These are phyloP conservation scores for Gossypium trilobum DNA, from an alignment of 441 rosid species.

Conservation along the genomic window DNA sequence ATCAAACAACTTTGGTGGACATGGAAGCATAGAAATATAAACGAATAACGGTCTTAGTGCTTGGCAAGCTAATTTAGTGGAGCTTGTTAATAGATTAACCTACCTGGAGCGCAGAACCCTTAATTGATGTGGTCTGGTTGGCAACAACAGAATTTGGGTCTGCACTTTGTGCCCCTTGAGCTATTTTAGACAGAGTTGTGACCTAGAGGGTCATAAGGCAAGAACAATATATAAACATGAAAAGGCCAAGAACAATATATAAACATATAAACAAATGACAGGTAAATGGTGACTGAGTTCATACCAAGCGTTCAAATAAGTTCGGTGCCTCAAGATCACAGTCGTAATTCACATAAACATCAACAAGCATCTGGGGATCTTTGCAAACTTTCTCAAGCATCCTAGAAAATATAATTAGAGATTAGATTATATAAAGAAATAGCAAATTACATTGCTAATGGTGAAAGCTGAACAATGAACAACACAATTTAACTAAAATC, in stretches of 20 bases:
- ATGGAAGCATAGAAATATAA: background rate
- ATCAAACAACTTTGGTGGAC: slow-evolving; percentile 16
- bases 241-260: slow-evolving; percentile 7
- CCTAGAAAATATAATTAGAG: slow-evolving; percentile 32
- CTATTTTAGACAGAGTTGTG: slow-evolving; percentile 74
- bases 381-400: slow-evolving; percentile 93
- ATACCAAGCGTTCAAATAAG: slow-evolving; percentile 97
- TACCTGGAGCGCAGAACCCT: slow-evolving; percentile 95
- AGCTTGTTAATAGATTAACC: slow-evolving; percentile 16
- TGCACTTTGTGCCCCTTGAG: slow-evolving; percentile 84
- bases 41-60: background rate
- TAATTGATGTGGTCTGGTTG: slow-evolving; percentile 67
- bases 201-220: slow-evolving; percentile 45
- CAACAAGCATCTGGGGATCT: slow-evolving; percentile 98
- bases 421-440: background rate
- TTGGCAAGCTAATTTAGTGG: slow-evolving; percentile 1
- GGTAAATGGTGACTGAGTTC: slow-evolving; percentile 14
- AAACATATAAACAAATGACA: slow-evolving; percentile 3
- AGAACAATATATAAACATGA: slow-evolving; percentile 12
- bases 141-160: slow-evolving; percentile 74
- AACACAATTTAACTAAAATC: slow-evolving; percentile 13
- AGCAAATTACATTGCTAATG: background rate
- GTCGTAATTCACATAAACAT: slow-evolving; percentile 93
- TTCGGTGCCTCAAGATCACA: slow-evolving; percentile 98
- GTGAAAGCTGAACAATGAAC: slow-evolving; percentile 10